Evolutionary conservation across 306 rosid genomes (phyloP), one percentile per base, ranked within the genome.

Genomic region (Inga oerstediana): DNA sequence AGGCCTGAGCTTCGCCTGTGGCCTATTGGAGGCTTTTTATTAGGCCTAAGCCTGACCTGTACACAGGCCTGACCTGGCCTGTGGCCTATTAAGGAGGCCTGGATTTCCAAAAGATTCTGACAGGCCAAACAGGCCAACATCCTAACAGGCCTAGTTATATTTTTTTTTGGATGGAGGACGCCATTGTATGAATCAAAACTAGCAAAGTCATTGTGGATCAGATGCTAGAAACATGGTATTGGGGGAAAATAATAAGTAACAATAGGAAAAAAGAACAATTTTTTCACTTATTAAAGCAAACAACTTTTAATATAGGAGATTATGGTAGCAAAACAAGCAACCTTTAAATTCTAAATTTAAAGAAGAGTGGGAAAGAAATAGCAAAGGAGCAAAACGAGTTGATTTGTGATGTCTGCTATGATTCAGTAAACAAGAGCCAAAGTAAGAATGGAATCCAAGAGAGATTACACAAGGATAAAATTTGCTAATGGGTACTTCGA

Each of bases 221-320:
- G 30, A 27, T 27, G 30, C 30, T 27, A 27, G 30, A 27, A 27
- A 27, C 30, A 1, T 27, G 30, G 30, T 27, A 61, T 56, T 74
- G 56, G 22, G 75, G 54, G 66, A 79, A 10, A 64, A 52, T 52
- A 82, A 81, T 49, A 69, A 51, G 49, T 46, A 73, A 45, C 12
- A 90, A 44, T 76, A 46, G 32, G 66, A 22, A 9, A 22, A 59
- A 59, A 59, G 15, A 59, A 59, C 32, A 22, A 20, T n/a, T 58
- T 20, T 56, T n/a, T 56, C 3, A 11, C 32, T 59, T 8, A 59
- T 10, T 56, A 70, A 87, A 77, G 7, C 32, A 27, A 54, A 24
- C 15, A 7, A 51, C 24, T n/a, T 24, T 34, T 35, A 75, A 44
- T 56, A 62, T 17, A 24, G 83, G 14, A 70, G 17, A 39, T 51